phyloP scores from a whole-genome alignment of 2,329 filamentous ascomycete species.

The Colletotrichum orchidophilum region DNA sequence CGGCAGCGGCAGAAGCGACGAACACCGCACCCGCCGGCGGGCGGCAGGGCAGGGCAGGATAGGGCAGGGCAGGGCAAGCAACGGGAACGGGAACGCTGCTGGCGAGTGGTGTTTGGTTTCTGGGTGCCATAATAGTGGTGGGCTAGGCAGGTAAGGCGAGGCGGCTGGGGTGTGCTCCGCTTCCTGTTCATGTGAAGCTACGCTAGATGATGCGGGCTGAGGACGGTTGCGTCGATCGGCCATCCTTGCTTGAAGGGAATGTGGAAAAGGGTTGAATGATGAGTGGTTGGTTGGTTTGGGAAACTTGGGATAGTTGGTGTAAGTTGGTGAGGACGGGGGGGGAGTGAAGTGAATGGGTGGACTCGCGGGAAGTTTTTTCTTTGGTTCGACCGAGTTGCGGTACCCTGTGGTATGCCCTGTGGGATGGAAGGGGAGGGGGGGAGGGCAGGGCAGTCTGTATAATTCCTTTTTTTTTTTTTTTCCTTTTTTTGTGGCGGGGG shows the following conservation, averaged over 20 bases:
- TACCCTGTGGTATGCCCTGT: too few relatives aligned
- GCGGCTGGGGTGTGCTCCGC: conserved; percentile 3
- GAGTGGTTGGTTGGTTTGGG: background rate
- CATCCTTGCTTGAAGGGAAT: background rate
- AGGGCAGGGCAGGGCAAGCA: too few relatives aligned
- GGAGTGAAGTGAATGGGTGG: background rate
- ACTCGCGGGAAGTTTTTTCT: background rate
- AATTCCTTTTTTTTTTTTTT: background rate
- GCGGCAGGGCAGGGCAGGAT: too few relatives aligned
- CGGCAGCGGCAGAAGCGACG: too few relatives aligned
- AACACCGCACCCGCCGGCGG: too few relatives aligned
- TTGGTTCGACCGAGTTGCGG: background rate
- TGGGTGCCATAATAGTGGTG: background rate
- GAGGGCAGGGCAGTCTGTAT: background rate
- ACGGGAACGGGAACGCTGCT: background rate
- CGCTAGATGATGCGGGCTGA: background rate
- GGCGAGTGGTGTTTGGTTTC: background rate
- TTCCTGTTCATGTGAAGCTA: background rate
- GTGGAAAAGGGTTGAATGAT: background rate
- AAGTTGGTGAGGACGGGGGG: background rate
- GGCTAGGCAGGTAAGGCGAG: conserved; percentile 13
- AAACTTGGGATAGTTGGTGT: background rate
- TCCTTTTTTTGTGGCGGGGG: too few relatives aligned
- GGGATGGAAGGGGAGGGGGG: background rate
- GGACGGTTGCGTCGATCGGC: background rate